These are phyloP conservation scores for Bruguiera gymnorhiza DNA, from an alignment of 345 rosid species.

Conservation along the genomic window DNA sequence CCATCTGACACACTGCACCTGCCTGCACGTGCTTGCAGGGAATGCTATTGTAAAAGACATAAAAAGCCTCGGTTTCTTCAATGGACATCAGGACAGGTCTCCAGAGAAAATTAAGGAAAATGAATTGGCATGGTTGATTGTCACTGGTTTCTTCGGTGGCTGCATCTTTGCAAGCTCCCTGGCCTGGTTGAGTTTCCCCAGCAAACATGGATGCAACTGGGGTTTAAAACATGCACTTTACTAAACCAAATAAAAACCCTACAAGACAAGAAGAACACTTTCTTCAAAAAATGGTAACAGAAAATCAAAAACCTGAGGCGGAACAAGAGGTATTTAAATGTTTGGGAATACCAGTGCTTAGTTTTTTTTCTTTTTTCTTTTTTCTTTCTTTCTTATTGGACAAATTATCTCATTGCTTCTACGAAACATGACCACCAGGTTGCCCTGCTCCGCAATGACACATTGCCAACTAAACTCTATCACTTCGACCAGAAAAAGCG, in stretches of 20 bases:
- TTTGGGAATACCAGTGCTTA: background rate
- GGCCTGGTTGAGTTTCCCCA: constrained; percentile 62
- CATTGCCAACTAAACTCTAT: constrained; percentile 12
- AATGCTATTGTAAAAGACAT: constrained; percentile 1
- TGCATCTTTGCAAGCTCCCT: too few relatives aligned
- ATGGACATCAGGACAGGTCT: background rate
- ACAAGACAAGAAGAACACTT: background rate
- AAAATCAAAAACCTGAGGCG: background rate
- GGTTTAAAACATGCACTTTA: background rate
- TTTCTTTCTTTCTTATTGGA: background rate
- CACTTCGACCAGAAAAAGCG: constrained; percentile 1
- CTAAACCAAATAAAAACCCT: background rate
- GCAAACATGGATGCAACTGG: constrained; percentile 30
- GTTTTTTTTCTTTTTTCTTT: too few relatives aligned
- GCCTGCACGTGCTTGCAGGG: constrained; percentile 9
- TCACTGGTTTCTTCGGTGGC: background rate
- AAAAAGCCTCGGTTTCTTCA: background rate
- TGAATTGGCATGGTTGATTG: background rate
- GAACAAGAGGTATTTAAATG: background rate
- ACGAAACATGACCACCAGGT: constrained; percentile 15
- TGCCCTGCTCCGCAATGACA: constrained; percentile 23
- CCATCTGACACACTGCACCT: background rate
- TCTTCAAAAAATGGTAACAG: background rate
- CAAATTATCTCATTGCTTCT: background rate
- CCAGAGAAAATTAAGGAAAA: background rate